Evolutionary conservation across 2,329 filamentous ascomycete species (phyloP).

Genomic region (Coniochaeta sp.): DNA sequence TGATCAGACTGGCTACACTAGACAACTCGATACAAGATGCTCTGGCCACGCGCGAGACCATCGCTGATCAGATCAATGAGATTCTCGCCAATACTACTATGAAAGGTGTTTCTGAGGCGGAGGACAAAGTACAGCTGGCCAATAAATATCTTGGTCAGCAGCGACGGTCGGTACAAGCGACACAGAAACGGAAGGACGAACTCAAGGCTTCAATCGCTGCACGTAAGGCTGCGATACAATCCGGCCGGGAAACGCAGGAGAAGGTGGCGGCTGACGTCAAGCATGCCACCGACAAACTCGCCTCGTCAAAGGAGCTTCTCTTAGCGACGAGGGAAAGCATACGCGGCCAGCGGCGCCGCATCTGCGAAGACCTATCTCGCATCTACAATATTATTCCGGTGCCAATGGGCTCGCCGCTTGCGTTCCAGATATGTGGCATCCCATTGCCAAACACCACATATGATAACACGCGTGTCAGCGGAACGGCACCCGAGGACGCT

Average conservation of each 20-base stretch:
- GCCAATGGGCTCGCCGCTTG: conserved; percentile 50
- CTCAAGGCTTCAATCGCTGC: conserved; percentile 58
- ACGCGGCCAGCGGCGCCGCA: conserved; percentile 78
- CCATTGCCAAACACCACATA: conserved; percentile 75
- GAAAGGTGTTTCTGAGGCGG: conserved; percentile 31
- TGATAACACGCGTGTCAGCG: conserved; percentile 35
- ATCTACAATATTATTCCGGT: conserved; percentile 75
- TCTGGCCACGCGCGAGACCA: conserved; percentile 62
- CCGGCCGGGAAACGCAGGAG: conserved; percentile 52
- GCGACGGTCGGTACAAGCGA: conserved; percentile 55
- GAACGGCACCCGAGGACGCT: conserved; percentile 47
- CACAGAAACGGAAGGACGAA: conserved; percentile 57
- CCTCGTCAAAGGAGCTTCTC: conserved; percentile 45
- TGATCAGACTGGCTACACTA: conserved; percentile 83
- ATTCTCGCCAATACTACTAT: conserved; percentile 34
- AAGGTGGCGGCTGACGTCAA: conserved; percentile 53
- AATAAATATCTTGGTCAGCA: conserved; percentile 53
- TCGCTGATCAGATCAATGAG: conserved; percentile 71
- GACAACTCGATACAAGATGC: conserved; percentile 91
- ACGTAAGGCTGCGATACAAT: conserved; percentile 59
- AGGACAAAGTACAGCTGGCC: conserved; percentile 40
- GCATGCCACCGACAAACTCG: conserved; percentile 52
- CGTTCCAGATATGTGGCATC: conserved; percentile 76
- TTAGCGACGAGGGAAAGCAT: conserved; percentile 55
- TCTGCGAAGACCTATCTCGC: conserved; percentile 71